Evolutionary conservation across 352 stramenopile species (phyloP), one percentile per base, ranked within the genome.

Genomic region (Phytophthora hibernalis): DNA sequence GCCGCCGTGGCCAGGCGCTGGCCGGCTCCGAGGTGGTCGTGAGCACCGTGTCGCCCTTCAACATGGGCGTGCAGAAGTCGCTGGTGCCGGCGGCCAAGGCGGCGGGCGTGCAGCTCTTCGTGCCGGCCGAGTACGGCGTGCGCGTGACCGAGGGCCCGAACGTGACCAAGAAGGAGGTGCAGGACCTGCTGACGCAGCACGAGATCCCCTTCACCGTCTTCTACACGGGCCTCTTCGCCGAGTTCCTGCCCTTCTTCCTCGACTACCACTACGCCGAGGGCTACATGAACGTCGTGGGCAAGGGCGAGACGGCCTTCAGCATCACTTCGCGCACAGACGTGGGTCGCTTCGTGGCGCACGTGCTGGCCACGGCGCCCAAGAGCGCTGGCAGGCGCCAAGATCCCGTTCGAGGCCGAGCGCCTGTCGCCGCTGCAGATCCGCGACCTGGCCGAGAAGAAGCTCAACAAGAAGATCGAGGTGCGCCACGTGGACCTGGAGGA

Each of bases 401-500:
- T 74, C 18, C 37, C 47, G 3, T 59, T 74, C 49, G 59, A 69
- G 44, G 54, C 44, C n/a, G 53, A 69, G 28, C 65, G 65, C 40
- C 53, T 65, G 47, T 53, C 58, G 30, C 47, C 59, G 35, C 50
- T 74, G 43, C 57, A 69, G 53, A 61, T 69, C 50, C 40, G 33
- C 18, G 59, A 44, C 20, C 42, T 70, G 13, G 54, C 21, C 1
- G 54, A 65, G 65, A 65, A 74, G 53, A 74, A 69, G 54, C 26
- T 74, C 15, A 31, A 42, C 59, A 74, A 70, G 59, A 74, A 69
- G 54, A 62, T 74, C 35, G 54, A 65, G 28, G 31, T 74, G 53
- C 53, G 44, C 58, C 42, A 42, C 49, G 50, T 69, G 11, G 48
- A 61, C 28, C 62, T 51, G 33, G 60, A 68, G 31, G 54, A 69